These are phyloP conservation scores for Pseudogymnoascus sp. DNA, from an alignment of 2,329 filamentous ascomycete species.

Conservation along the genomic window DNA sequence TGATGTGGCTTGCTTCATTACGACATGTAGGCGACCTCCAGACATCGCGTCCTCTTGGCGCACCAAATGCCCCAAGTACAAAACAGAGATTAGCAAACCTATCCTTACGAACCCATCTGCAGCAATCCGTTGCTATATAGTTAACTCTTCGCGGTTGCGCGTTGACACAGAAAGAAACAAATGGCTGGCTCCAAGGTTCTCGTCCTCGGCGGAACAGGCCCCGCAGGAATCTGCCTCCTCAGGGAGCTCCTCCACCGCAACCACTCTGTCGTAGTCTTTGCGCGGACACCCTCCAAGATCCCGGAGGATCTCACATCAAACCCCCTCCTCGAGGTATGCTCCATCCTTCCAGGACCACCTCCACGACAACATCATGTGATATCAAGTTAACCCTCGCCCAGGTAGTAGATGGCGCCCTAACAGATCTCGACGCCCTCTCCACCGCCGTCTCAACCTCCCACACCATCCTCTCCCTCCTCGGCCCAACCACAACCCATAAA, in stretches of 20 bases:
- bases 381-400: conserved; percentile 19
- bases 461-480: background rate
- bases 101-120: background rate
- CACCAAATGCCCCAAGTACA: background rate
- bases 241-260: conserved; percentile 21
- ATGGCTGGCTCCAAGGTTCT: conserved; percentile 14
- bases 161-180: background rate
- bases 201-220: conserved; percentile 20
- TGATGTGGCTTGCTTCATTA: conserved; percentile 5
- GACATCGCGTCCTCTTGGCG: background rate
- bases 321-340: conserved; percentile 13
- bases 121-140: background rate
- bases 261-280: conserved; percentile 20
- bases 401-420: conserved; percentile 14
- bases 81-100: too few species aligned
- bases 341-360: conserved; percentile 18
- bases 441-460: conserved; percentile 20
- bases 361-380: conserved; percentile 16
- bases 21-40: background rate
- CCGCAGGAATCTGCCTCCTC: conserved; percentile 20
- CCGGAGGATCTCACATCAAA: conserved; percentile 20
- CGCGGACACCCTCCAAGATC: conserved; percentile 21
- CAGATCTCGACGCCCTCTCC: conserved; percentile 16
- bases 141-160: background rate
- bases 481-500: conserved; percentile 1